These are phyloP conservation scores for Fusarium sp. DNA, from an alignment of 2,329 filamentous ascomycete genomes.

Conservation along the genomic window DNA sequence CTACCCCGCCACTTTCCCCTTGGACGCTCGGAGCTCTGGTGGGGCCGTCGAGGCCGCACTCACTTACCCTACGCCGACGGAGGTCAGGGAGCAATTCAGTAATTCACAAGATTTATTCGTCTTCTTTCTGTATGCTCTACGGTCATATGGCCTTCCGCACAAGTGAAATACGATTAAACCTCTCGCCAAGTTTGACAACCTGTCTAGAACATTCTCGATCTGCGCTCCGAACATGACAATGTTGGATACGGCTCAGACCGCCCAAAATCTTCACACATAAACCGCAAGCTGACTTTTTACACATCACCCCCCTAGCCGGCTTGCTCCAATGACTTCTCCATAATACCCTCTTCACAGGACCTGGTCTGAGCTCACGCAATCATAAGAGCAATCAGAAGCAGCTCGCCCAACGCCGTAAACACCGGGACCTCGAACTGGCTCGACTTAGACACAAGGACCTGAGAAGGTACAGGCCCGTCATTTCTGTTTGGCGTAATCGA, in stretches of 20 bases:
- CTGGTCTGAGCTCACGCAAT: constrained; percentile 1
- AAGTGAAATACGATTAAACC: background rate
- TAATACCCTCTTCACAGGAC: too few species aligned
- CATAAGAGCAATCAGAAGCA: constrained; percentile 44
- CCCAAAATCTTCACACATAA: constrained; percentile 26
- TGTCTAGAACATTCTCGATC: background rate
- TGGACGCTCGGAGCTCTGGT: constrained; percentile 34
- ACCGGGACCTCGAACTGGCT: constrained; percentile 33
- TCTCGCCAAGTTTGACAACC: background rate
- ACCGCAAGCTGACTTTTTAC: too few species aligned
- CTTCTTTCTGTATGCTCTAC: background rate
- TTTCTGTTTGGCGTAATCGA: constrained; percentile 29
- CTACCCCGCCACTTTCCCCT: constrained; percentile 43
- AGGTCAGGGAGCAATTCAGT: background rate
- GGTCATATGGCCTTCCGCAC: background rate
- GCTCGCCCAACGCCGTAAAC: constrained; percentile 37
- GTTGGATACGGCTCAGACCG: constrained; percentile 1
- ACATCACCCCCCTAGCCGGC: too few species aligned
- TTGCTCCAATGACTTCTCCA: too few species aligned
- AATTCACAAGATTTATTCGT: background rate
- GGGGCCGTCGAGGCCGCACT: constrained; percentile 27
- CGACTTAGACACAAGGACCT: constrained; percentile 45
- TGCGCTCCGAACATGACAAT: background rate
- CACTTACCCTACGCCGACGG: constrained; percentile 33
- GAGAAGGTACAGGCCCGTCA: constrained; percentile 41